Evolutionary conservation across 495 filamentous ascomycete species (phyloP).

Genomic region (Penicillium salamii): DNA sequence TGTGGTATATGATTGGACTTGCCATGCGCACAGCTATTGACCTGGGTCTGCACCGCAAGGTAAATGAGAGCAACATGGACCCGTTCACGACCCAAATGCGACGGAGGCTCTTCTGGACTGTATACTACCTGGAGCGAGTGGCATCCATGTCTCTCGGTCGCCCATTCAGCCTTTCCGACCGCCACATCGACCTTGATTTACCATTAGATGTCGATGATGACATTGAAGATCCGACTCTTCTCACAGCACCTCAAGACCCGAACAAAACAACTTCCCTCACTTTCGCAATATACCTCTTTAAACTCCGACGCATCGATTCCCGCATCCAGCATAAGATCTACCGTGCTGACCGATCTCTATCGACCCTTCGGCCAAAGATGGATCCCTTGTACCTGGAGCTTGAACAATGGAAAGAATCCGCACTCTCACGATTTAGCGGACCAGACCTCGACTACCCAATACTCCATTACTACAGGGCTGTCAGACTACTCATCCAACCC

Average conservation of each 20-base stretch:
- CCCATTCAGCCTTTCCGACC: constrained; percentile 51
- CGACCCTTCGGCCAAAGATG: constrained; percentile 47
- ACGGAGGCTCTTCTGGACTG: constrained; percentile 51
- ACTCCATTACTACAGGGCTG: constrained; percentile 51
- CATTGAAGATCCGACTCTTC: constrained; percentile 38
- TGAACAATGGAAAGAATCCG: constrained; percentile 50
- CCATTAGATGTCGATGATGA: constrained; percentile 49
- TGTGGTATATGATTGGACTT: constrained; percentile 58
- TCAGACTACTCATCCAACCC: constrained; percentile 50
- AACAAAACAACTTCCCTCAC: constrained; percentile 43
- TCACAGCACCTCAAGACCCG: constrained; percentile 31
- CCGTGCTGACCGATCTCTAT: constrained; percentile 48
- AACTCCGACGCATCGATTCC: constrained; percentile 51
- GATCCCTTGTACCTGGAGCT: constrained; percentile 47
- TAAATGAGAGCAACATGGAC: constrained; percentile 45
- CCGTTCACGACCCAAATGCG: constrained; percentile 48
- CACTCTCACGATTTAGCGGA: constrained; percentile 34
- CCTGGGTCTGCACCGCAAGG: constrained; percentile 49
- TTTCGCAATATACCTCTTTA: constrained; percentile 48
- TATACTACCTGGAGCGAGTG: constrained; percentile 51
- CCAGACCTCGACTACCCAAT: constrained; percentile 48
- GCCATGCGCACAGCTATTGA: constrained; percentile 55
- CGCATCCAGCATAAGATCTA: constrained; percentile 55
- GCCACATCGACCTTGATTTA: constrained; percentile 51
- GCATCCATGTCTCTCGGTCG: constrained; percentile 51